Percentiles rank a stretch among this genome's conserved stretches.
phyloP scores from a whole-genome alignment of 257 asterid species.

The Solanum virginianum region DNA sequence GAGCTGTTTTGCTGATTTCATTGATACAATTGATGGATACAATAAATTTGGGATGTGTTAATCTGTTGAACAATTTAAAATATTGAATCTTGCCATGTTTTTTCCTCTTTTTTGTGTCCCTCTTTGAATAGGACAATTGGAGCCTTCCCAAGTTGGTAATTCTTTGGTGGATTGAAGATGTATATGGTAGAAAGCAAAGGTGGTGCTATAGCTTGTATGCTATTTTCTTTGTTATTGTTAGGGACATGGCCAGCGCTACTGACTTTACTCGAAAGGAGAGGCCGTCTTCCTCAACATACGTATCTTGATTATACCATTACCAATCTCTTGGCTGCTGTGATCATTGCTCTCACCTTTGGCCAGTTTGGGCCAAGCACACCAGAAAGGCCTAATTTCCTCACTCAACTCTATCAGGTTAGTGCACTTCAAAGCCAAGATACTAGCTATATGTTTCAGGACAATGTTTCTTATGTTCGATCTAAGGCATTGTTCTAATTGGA shows the following conservation, averaged over 20 bases:
- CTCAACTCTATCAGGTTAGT: constrained; percentile 71
- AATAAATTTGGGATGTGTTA: neutral
- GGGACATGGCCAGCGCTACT: constrained; percentile 97
- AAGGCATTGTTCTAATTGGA: neutral
- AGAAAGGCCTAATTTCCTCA: constrained; percentile 55
- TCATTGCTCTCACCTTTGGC: constrained; percentile 84
- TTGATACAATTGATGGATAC: neutral
- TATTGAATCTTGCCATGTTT: neutral
- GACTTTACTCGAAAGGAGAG: constrained; percentile 78
- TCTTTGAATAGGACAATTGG: constrained; percentile 23
- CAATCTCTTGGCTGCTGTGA: constrained; percentile 74
- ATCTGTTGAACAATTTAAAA: neutral
- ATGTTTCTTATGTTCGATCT: neutral
- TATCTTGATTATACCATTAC: constrained; percentile 87
- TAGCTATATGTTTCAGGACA: neutral
- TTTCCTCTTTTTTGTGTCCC: neutral
- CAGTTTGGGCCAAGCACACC: constrained; percentile 48
- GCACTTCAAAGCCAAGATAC: neutral
- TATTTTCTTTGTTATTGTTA: constrained; percentile 53
- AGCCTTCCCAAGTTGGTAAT: constrained; percentile 10
- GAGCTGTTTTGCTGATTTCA: neutral
- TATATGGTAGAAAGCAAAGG: constrained; percentile 87
- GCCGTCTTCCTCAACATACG: constrained; percentile 94
- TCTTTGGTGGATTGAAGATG: constrained; percentile 34
- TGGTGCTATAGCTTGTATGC: constrained; percentile 92